A percentile compares a stretch with the other conserved stretches of the same genome.
Evolutionary conservation across 2,329 filamentous ascomycete species (phyloP).

Genomic region (Fusarium nisikadoi): DNA sequence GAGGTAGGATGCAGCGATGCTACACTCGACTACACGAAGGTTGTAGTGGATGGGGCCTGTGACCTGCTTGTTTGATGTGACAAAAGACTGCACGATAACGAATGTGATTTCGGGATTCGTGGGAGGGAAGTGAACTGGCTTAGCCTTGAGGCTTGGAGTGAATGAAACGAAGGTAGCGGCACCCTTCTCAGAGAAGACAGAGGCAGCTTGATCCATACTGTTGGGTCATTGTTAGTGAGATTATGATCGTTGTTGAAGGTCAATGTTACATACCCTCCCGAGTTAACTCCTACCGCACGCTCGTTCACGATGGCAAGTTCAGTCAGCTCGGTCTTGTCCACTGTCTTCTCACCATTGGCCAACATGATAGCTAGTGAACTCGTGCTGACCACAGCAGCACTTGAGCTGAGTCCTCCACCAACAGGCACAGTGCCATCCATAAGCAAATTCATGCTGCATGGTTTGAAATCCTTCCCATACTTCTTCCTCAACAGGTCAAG

Average conservation of each 20-base stretch:
- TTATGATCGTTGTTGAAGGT: neutral
- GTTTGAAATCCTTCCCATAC: constrained; percentile 68
- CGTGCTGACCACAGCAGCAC: constrained; percentile 91
- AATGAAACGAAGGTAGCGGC: constrained; percentile 93
- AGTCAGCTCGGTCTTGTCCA: constrained; percentile 92
- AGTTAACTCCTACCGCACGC: constrained; percentile 93
- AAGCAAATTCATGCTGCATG: constrained; percentile 82
- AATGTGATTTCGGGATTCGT: constrained; percentile 88
- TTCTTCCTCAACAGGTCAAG: constrained; percentile 79
- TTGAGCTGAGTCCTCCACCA: constrained; percentile 91
- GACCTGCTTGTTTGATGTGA: constrained; percentile 93
- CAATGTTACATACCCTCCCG: constrained; percentile 75
- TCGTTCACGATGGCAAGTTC: constrained; percentile 96
- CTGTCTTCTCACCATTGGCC: constrained; percentile 79
- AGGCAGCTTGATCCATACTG: constrained; percentile 97
- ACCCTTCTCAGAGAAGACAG: constrained; percentile 88
- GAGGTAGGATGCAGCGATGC: constrained; percentile 80
- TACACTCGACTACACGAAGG: constrained; percentile 94
- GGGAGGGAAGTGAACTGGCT: constrained; percentile 83
- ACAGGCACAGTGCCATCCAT: constrained; percentile 93
- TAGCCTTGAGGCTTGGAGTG: constrained; percentile 78
- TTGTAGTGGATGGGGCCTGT: constrained; percentile 97
- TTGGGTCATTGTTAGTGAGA: constrained; percentile 29
- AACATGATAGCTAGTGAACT: constrained; percentile 88
- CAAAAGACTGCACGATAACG: constrained; percentile 93